Conservation (phyloP, 2,329 filamentous ascomycete species). For the Teratosphaeria epicoccoides region DNA sequence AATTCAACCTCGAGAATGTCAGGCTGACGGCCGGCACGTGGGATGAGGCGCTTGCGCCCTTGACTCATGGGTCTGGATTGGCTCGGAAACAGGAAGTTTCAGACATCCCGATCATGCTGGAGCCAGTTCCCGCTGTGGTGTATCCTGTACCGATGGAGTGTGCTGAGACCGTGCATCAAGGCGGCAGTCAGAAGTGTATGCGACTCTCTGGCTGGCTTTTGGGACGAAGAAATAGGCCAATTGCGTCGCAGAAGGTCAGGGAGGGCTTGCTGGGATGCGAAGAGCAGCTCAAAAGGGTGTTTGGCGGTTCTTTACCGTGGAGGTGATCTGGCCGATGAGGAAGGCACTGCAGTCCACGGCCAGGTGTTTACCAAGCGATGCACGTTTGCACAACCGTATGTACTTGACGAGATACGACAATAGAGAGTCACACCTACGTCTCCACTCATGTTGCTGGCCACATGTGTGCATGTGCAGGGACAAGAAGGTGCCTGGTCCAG, state of each 20-base stretch:
- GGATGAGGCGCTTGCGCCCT: constrained; percentile 70
- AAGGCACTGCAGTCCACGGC: too few species aligned
- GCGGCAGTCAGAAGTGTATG: constrained; percentile 9
- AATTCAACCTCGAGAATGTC: constrained; percentile 73
- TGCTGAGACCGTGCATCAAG: constrained; percentile 8
- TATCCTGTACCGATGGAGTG: constrained; percentile 12
- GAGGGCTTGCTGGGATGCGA: constrained; percentile 19
- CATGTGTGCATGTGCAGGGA: too few species aligned
- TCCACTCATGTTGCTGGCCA: too few species aligned
- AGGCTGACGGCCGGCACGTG: constrained; percentile 61
- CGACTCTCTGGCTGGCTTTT: constrained; percentile 15
- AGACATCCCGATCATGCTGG: constrained; percentile 26
- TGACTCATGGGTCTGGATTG: constrained; percentile 33
- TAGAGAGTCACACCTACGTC: too few species aligned
- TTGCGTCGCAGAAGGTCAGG: constrained; percentile 9
- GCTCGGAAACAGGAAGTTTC: constrained; percentile 8
- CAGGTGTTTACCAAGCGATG: too few species aligned
- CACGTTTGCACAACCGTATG: too few species aligned
- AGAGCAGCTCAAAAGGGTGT: constrained; percentile 17
- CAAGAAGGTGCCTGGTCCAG: too few species aligned
- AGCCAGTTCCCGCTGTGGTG: constrained; percentile 10
- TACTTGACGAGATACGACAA: too few species aligned
- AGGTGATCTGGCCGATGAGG: constrained; percentile 6
- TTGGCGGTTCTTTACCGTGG: constrained; percentile 19
- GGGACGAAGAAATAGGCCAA: constrained; percentile 7